Evolutionary conservation across 345 rosid genomes (phyloP).

Genomic region (Lepidium africanum): DNA sequence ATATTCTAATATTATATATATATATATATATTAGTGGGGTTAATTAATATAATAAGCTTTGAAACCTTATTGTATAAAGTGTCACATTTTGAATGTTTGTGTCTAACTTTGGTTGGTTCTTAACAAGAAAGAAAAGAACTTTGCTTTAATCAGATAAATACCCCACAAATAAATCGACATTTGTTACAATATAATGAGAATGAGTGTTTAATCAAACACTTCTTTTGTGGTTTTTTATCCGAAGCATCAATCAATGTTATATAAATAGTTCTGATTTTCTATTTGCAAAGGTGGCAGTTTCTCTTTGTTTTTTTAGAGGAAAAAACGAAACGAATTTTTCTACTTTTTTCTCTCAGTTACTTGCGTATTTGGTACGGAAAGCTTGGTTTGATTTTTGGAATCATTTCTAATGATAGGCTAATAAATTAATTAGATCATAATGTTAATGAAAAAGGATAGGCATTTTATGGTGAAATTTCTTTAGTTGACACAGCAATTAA

Average conservation of each 20-base stretch:
- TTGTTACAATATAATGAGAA: neutral
- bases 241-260: too few relatives aligned
- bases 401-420: neutral
- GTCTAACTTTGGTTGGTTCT: constrained; percentile 11
- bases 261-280: too few relatives aligned
- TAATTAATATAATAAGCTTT: neutral
- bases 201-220: too few relatives aligned
- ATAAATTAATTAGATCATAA: neutral
- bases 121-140: constrained; percentile 1
- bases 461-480: too few relatives aligned
- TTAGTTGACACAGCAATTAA: too few relatives aligned
- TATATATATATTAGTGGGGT: neutral
- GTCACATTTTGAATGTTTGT: neutral
- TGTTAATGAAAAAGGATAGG: too few relatives aligned
- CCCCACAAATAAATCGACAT: neutral
- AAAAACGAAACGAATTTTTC: too few relatives aligned
- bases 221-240: too few relatives aligned
- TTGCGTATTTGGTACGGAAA: constrained; percentile 13
- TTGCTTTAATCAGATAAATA: neutral
- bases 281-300: too few relatives aligned
- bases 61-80: neutral
- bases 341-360: neutral
- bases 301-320: too few relatives aligned
- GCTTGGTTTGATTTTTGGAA: constrained; percentile 7
- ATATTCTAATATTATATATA: too few relatives aligned